Base-by-base conservation (phyloP, 129 eudicot species). In the Flaveria brownii region DNA sequence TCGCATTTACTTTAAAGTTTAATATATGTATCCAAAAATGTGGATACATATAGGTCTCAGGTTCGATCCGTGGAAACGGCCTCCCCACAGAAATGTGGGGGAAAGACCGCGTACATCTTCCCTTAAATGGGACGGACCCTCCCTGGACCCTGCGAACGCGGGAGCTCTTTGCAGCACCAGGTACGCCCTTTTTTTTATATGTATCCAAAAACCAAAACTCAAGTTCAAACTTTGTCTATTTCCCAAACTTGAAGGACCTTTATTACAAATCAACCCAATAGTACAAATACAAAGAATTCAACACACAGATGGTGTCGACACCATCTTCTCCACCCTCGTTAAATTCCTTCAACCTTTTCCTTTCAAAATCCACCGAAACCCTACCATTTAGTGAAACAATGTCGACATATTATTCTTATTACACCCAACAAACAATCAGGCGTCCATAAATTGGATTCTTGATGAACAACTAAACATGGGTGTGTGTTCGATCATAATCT, bases 251-350 rank as follows among this genome's bases (percentile, higher is more conserved):
- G 2, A 15, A 76, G 64, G 64, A 2, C 61, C 54, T 15, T 2
- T 0, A 64, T 30, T 50, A 52, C 11, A 65, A 76, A 50, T 33
- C 3, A 9, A 76, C 41, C 80, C 50, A 65, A 50, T 18, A 49
- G 65, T 76, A 76, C 72, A 76, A 76, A 76, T 65, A 64, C 46
- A 15, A n/a, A 73, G 33, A 63, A 63, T 62, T 47, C 41, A 47
- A 26, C 17, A 50, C n/a, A 16, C 15, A 68, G 61, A 77, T 23
- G 69, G 75, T 79, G 83, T 79, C 78, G 78, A 71, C 83, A 79
- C 83, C 28, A 39, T 79, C 47, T 55, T 71, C 77, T 78, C 72
- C 28, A 54, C 25, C 30, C 62, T 57, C 18, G 2, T 43, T 42
- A 70, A 50, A 59, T 25, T 9, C 43, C 39, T 43, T 60, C 4